phyloP scores from a whole-genome alignment of 345 rosid genomes.

The Gossypium australe region DNA sequence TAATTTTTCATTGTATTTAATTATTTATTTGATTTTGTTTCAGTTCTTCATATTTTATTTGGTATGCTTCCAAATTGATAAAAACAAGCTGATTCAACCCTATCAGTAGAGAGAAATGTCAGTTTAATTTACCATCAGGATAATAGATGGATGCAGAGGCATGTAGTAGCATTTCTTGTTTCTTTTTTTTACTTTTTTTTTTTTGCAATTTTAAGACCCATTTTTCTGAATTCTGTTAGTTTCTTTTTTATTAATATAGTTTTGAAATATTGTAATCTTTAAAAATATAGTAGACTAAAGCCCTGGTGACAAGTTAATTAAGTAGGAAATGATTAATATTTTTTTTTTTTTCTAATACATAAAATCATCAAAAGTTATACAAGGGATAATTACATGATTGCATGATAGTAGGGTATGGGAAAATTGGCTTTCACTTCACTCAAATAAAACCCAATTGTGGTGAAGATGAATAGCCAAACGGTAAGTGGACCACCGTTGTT shows the following conservation, averaged over 20 bases:
- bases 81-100: neutral
- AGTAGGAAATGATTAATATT: no score
- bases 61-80: neutral
- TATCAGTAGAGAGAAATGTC: neutral
- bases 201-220: neutral
- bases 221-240: neutral
- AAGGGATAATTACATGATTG: neutral
- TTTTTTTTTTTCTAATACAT: no score
- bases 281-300: no score
- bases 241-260: neutral
- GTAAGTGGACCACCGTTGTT: neutral
- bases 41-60: neutral
- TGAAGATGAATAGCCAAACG: neutral
- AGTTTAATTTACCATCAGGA: neutral
- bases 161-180: neutral
- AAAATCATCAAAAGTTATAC: neutral
- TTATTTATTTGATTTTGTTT: neutral
- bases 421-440: constrained; percentile 22
- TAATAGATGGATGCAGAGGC: neutral
- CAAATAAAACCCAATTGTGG: constrained; percentile 8
- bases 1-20: neutral
- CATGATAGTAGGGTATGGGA: neutral
- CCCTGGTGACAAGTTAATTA: no score
- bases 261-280: neutral
- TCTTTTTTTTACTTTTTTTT: neutral